A percentile compares a stretch with the other conserved stretches of the same genome.
Conservation (phyloP, 768 basidiomycete genomes). For the Calocybe gangraenosa region DNA sequence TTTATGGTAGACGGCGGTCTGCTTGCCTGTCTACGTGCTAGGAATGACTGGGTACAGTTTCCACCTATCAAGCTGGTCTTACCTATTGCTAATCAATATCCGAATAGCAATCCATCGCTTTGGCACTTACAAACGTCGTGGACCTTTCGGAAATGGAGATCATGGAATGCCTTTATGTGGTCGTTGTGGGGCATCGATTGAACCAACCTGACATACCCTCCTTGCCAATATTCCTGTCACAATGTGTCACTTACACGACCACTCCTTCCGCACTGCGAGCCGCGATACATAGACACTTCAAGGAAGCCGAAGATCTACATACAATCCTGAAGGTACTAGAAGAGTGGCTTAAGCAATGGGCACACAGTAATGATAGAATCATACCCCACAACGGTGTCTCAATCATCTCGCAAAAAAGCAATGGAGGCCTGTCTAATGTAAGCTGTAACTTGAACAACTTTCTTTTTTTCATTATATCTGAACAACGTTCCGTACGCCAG, state of each 20-base stretch:
- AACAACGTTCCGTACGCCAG: conserved; percentile 26
- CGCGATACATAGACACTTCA: conserved; percentile 47
- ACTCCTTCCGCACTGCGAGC: conserved; percentile 37
- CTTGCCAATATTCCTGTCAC: conserved; percentile 32
- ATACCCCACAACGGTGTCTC: conserved; percentile 37
- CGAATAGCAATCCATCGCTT: conserved; percentile 38
- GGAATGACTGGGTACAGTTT: conserved; percentile 63
- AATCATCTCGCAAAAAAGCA: conserved; percentile 24
- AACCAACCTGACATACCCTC: conserved; percentile 18
- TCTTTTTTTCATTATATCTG: conserved; percentile 1
- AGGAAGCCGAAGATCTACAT: conserved; percentile 45
- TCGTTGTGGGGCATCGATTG: conserved; percentile 35
- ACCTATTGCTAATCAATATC: neutral
- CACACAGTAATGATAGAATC: conserved; percentile 29
- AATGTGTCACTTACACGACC: conserved; percentile 33
- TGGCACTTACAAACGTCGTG: conserved; percentile 48
- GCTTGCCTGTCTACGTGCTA: conserved; percentile 44
- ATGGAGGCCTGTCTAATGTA: conserved; percentile 35
- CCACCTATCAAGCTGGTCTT: neutral
- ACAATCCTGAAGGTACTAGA: conserved; percentile 43
- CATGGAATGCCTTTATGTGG: conserved; percentile 43
- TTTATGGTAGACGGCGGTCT: conserved; percentile 62
- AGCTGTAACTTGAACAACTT: neutral
- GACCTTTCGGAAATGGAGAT: conserved; percentile 69
- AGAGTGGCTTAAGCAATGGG: conserved; percentile 41